These are phyloP conservation scores for Orbilia ellipsospora DNA, from an alignment of 2,329 filamentous ascomycete species.

Conservation along the genomic window DNA sequence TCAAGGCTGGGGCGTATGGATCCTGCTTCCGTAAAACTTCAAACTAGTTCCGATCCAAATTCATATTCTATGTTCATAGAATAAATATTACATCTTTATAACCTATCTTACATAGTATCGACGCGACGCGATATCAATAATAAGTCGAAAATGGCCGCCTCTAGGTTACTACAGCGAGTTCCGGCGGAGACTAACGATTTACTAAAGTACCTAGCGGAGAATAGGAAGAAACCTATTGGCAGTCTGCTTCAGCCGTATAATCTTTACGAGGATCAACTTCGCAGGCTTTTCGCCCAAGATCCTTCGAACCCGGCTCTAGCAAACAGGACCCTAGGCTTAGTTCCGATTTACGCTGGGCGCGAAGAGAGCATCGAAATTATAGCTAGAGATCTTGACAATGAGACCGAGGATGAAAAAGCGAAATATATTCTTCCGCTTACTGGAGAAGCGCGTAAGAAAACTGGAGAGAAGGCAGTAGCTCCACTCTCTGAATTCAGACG, in stretches of 20 bases:
- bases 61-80: no score
- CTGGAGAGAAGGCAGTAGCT: conserved; percentile 76
- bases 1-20: no score
- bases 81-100: no score
- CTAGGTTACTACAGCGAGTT: not conserved
- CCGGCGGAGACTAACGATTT: conserved; percentile 58
- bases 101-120: no score
- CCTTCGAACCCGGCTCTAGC: conserved; percentile 63
- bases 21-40: no score
- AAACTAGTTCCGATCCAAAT: no score
- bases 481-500: conserved; percentile 75
- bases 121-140: no score
- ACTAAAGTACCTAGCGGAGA: conserved; percentile 68
- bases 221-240: conserved; percentile 66
- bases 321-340: conserved; percentile 68
- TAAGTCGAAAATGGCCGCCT: not conserved
- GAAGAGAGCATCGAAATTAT: conserved; percentile 71
- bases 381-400: conserved; percentile 70
- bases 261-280: conserved; percentile 73
- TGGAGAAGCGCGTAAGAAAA: conserved; percentile 70
- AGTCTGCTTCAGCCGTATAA: conserved; percentile 75
- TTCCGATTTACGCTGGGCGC: conserved; percentile 71
- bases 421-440: conserved; percentile 75
- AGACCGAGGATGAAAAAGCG: conserved; percentile 72
- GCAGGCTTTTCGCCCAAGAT: conserved; percentile 77